Evolutionary conservation across 176 grass and related monocot species (phyloP), one percentile per base, ranked within the genome.

Genomic region (Canna indica): DNA sequence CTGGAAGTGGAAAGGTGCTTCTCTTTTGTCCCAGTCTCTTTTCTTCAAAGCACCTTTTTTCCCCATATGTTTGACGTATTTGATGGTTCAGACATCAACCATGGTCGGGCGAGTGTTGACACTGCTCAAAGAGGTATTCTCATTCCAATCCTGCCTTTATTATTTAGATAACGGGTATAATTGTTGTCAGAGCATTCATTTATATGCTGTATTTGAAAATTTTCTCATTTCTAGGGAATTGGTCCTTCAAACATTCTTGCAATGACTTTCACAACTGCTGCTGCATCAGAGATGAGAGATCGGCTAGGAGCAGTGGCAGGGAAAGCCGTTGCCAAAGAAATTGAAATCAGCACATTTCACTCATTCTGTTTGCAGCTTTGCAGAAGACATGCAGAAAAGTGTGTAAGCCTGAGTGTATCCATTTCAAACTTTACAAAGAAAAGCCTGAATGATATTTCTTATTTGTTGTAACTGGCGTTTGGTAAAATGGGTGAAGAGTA

Each of bases 301-400:
- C 77, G 83, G 35, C 86, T 96, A 68, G 83, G 81, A 65, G 70
- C 72, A 79, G 85, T 96, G 70, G 88, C 88, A 6, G 92, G 92
- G 34, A 96, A 91, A 79, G 54, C 77, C 34, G 78, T 91, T 76
- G 85, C 92, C 54, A 96, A 89, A 75, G 85, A 91, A 18, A 83
- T 91, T 47, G 71, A 76, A 71, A 96, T 96, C 78, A 96, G 88
- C 79, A 96, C 88, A 68, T 96, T 96, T 65, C 88, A 96, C 77
- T 89, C 92, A 39, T 96, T 91, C 71, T 96, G 88, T 83, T 85
- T 96, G 81, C 88, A 91, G 81, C 83, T 91, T 42, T 96, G 92
- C 70, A 88, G 85, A 63, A 64, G 83, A n/a, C 83, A 96, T 81
- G 92, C 92, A 45, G 85, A 91, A 85, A 96, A 85, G 88, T 96